Evolutionary conservation across 2,329 filamentous ascomycete species (phyloP), one percentile per base, ranked within the genome.

Genomic region (Fusarium globosum): DNA sequence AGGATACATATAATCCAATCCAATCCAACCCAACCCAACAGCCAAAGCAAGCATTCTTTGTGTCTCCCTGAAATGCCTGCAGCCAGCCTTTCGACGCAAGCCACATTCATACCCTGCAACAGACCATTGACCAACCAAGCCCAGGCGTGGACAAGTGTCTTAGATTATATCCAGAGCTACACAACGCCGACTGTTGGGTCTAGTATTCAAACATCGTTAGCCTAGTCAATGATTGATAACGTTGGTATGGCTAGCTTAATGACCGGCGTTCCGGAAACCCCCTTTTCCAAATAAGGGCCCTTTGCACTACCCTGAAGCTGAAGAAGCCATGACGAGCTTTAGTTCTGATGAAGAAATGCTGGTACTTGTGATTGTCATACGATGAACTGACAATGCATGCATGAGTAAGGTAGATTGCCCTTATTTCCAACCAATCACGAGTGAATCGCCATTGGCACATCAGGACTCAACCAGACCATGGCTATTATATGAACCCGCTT

Each of bases 61-160:
- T 68, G 57, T 48, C 56, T 39, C 46, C 30, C 9, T 61, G 38
- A 59, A 38, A 26, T 33, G 11, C 26, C 36, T 51, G 26, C 45
- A 35, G 58, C 33, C 28, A n/a, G n/a, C 55, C 30, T 36, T 33
- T 41, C 26, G 35, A 39, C 30, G 39, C 46, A 52, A 68, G 46
- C 65, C 65, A 58, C 39, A 13, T 36, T 23, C 30, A 36, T 45
- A 56, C 64, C 64, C 64, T 62, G 55, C 13, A 68, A 33, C 51
- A 28, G 20, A 30, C 28, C 23, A 36, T 16, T 14, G 39, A n/a
- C 30, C 30, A 33, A 39, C 23, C 28, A 51, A 30, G 18, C 51
- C 16, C 6, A 28, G 18, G 15, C 12, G 20, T 16, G 36, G 38
- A 10, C 8, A 42, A 28, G 51, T 42, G 51, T 55, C 36, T 55